Evolutionary conservation across 352 stramenopile genomes (phyloP), one percentile per base, ranked within the genome.

Genomic region (Pythium plurisporium): DNA sequence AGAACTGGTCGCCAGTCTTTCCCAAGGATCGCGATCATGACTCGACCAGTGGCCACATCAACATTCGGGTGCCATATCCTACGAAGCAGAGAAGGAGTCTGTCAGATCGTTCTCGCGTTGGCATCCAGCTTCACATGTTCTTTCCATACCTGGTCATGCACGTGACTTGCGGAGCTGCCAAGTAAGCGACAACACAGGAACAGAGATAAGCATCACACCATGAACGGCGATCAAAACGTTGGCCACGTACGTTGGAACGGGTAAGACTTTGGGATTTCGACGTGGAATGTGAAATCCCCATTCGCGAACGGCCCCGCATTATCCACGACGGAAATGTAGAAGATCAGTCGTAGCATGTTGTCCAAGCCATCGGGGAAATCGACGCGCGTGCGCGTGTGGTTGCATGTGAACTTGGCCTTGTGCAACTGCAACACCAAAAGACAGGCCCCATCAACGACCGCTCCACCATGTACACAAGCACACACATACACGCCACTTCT

Each of bases 21-120:
- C 30, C 79, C 85, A 4, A 94, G 62, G 54, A 94, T 94, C 29
- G 85, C 64, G 69, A 94, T 90, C 85, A 94, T 94, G 40, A 94
- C 85, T 20, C 75, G 83, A 12, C 85, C 85, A 4, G 77, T 89
- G 5, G 74, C 41, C 3, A 82, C 58, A 59, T 94, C 85, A 20
- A 94, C 77, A 55, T 92, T 94, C 1, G 85, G 85, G 74, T 94
- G 85, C 85, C 85, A 94, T 20, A 89, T 77, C 65, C 85, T 91
- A 54, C 12, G 50, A 41, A 25, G 20, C 10, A 15, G 19, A 37
- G 9, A 29, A 45, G 31, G 4, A 47, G 4, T 1, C 11, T n/a
- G 22, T 59, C 44, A 51, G 29, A 20, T n/a, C n/a, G n/a, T n/a
- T n/a, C n/a, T n/a, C n/a, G n/a, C n/a, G n/a, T n/a, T n/a, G n/a